phyloP scores from a whole-genome alignment of 2,329 filamentous ascomycete genomes.

The Pleurostoma richardsiae region DNA sequence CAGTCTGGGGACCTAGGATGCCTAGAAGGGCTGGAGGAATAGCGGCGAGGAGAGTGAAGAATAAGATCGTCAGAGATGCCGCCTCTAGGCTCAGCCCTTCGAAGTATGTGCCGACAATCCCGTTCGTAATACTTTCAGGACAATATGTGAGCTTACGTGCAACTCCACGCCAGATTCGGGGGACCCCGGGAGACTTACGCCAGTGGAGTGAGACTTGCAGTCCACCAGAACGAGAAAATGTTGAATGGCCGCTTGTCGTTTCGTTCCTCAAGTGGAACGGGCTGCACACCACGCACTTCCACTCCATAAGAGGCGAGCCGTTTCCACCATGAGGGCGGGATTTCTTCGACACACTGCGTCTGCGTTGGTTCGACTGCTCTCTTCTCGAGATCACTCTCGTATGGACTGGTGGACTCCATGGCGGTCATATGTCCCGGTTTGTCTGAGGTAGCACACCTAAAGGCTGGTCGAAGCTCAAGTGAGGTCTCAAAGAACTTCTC shows the following conservation, averaged over 20 bases:
- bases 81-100: not conserved
- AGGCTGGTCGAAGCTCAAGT: not conserved
- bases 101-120: not conserved
- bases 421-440: not conserved
- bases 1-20: not conserved
- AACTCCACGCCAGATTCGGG: no score
- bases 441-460: not conserved
- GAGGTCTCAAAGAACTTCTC: not conserved
- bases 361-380: not conserved
- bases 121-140: not conserved
- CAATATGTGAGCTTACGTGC: no score
- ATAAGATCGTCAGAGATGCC: not conserved
- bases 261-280: not conserved
- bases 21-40: not conserved
- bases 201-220: not conserved
- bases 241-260: not conserved
- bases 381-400: not conserved
- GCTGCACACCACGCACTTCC: not conserved
- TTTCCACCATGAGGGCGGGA: not conserved
- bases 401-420: not conserved
- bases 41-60: conserved; percentile 1
- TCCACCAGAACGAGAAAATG: not conserved
- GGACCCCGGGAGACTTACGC: not conserved
- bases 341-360: not conserved
- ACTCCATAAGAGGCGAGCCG: not conserved